A percentile compares a stretch with the other conserved stretches of the same genome.
These are phyloP conservation scores for Penicillium sp. DNA, from an alignment of 2,329 filamentous ascomycete genomes.

Conservation along the genomic window DNA sequence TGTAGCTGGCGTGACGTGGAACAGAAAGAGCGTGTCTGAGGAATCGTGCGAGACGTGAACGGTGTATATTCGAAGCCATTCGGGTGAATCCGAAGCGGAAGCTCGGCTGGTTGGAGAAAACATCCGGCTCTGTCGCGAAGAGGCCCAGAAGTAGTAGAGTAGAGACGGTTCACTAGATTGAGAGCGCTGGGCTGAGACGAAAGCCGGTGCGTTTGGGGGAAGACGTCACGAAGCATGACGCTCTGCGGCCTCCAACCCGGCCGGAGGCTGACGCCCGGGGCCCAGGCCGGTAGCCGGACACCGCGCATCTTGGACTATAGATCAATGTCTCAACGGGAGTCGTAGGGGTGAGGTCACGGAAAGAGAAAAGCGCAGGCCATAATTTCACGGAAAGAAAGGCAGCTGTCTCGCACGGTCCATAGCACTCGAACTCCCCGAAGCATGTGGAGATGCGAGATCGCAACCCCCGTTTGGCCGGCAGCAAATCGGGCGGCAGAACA, in stretches of 20 bases:
- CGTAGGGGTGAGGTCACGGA: conserved; percentile 19
- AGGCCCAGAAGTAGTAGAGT: conserved; percentile 25
- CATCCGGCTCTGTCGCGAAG: conserved; percentile 19
- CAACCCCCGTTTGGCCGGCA: conserved; percentile 14
- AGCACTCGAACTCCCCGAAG: conserved; percentile 8
- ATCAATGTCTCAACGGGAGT: not conserved
- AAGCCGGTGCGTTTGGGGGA: conserved; percentile 9
- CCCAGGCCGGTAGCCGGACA: conserved; percentile 40
- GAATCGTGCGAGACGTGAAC: conserved; percentile 16
- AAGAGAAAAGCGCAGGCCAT: conserved; percentile 28
- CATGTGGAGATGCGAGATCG: conserved; percentile 18
- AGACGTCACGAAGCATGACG: conserved; percentile 20
- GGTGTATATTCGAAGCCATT: conserved; percentile 14
- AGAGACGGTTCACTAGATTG: conserved; percentile 19
- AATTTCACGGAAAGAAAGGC: conserved; percentile 26
- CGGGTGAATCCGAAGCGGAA: conserved; percentile 14
- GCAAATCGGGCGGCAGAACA: conserved; percentile 24
- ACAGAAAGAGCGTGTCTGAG: conserved; percentile 29
- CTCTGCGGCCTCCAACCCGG: conserved; percentile 23
- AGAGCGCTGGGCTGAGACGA: conserved; percentile 3
- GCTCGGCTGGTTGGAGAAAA: conserved; percentile 17
- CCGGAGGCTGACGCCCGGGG: conserved; percentile 30
- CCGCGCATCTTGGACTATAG: conserved; percentile 41
- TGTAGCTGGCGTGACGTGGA: conserved; percentile 28
- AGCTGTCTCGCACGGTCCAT: conserved; percentile 11